Evolutionary conservation across 1,284 basidiomycete genomes (phyloP), one percentile per base, ranked within the genome.

Genomic region (Moesziomyces antarcticus): DNA sequence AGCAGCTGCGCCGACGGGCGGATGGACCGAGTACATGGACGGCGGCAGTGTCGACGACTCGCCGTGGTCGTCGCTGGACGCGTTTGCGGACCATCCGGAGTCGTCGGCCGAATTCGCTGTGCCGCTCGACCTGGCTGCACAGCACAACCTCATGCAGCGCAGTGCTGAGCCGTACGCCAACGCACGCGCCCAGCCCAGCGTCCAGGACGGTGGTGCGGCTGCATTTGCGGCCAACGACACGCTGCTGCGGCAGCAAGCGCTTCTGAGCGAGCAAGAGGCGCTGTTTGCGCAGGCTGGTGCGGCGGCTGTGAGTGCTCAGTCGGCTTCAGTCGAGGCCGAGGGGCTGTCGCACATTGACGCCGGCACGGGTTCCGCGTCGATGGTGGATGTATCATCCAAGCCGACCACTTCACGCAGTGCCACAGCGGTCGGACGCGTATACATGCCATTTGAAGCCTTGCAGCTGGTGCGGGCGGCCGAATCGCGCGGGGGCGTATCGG

Each of bases 361-460:
- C 72, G 81, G 83, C 9, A 85, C 87, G 10, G 92, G 92, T 13
- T 88, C 88, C 25, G 89, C 91, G 3, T 87, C 88, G 20, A 94
- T 95, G 93, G 92, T 94, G 18, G 89, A 93, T 74, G 88, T 94
- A 49, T 87, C 89, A 18, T 77, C 86, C 54, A 95, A 95, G 79
- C 72, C 82, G 5, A 80, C 87, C n/a, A 91, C 91, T 0, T 86
- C 86, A 40, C 89, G 93, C 30, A 87, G 85, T 1, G 93, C 93
- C 33, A 91, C 89, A n/a, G 93, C 93, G 1, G 86, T 84, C 13
- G 93, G 93, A 9, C 86, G 88, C n/a, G 92, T 95, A 73, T 88
- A 87, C 76, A 89, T 94, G 44, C 89, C 91, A 2, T 77, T 83
- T 56, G 71, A 87, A 45, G 91, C 92, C 3, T 91, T 90, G 78